A percentile compares a stretch with the other conserved stretches of the same genome.
These are phyloP conservation scores for Avena atlantica DNA, from an alignment of 176 grass and related monocot species.

Conservation along the genomic window DNA sequence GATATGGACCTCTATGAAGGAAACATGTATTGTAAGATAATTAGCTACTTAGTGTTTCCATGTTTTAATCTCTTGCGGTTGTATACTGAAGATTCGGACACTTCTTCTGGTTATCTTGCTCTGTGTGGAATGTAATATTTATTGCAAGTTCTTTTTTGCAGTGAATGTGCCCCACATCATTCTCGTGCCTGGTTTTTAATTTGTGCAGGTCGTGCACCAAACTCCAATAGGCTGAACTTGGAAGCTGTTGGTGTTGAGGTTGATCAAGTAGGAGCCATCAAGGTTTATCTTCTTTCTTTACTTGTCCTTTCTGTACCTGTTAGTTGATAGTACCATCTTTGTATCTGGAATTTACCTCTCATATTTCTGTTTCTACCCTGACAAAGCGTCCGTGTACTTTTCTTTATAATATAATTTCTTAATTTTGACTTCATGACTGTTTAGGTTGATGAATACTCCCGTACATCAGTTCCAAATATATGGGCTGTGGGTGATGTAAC, in stretches of 20 bases:
- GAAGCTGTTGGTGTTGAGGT: conserved; percentile 78
- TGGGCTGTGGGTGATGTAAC: conserved; percentile 99
- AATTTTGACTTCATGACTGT: not conserved
- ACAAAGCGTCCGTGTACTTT: not conserved
- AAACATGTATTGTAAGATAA: not conserved
- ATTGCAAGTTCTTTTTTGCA: not conserved
- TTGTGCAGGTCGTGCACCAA: conserved; percentile 69
- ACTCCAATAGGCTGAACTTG: conserved; percentile 87
- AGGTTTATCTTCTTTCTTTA: conserved; percentile 55
- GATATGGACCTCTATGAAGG: not conserved
- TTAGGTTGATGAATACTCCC: conserved; percentile 96
- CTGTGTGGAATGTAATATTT: not conserved
- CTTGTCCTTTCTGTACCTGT: conserved; percentile 26
- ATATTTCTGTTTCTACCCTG: conserved; percentile 32
- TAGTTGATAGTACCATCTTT: conserved; percentile 3
- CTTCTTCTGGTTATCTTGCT: conserved; percentile 1
- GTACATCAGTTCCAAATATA: conserved; percentile 73
- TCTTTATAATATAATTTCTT: conserved; percentile 20
- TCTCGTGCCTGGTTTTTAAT: conserved; percentile 43
- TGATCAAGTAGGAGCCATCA: conserved; percentile 80
- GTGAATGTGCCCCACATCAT: conserved; percentile 16
- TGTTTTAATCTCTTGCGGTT: not conserved
- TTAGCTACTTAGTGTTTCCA: not conserved
- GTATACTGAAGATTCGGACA: not conserved
- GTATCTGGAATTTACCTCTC: not conserved